A percentile compares a stretch with the other conserved stretches of the same genome.
phyloP scores from a whole-genome alignment of 179 eudicot species.

The Corrigiola litoralis region DNA sequence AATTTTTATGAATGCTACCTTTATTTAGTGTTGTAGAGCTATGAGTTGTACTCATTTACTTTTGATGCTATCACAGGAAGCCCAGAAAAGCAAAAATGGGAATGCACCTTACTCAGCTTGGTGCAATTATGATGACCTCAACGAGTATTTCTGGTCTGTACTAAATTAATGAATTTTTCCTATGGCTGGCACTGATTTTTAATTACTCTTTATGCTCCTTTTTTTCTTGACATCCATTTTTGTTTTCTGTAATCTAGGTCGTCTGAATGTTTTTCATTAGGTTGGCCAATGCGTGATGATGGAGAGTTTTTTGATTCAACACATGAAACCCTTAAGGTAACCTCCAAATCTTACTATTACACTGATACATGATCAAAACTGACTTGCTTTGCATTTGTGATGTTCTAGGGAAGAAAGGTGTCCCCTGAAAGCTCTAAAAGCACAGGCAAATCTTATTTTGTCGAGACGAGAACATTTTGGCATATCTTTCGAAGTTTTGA shows the following conservation, averaged over 20 bases:
- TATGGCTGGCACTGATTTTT: slow-evolving; percentile 1
- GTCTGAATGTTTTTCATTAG: slow-evolving; percentile 75
- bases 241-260: too few relatives aligned
- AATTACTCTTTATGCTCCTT: too few relatives aligned
- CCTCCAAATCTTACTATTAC: neutral
- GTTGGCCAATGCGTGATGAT: slow-evolving; percentile 99
- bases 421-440: slow-evolving; percentile 31
- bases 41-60: slow-evolving; percentile 9
- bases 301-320: slow-evolving; percentile 87
- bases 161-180: neutral
- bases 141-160: slow-evolving; percentile 90
- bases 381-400: slow-evolving; percentile 17
- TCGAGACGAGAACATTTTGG: slow-evolving; percentile 89
- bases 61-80: slow-evolving; percentile 59
- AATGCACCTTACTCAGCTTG: slow-evolving; percentile 83
- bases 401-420: slow-evolving; percentile 55
- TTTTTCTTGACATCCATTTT: too few relatives aligned
- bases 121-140: slow-evolving; percentile 97
- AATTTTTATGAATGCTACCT: slow-evolving; percentile 3
- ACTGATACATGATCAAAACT: slow-evolving; percentile 7
- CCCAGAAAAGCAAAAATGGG: slow-evolving; percentile 78
- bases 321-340: slow-evolving; percentile 49
- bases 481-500: slow-evolving; percentile 93
- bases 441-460: slow-evolving; percentile 75
- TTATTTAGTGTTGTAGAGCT: neutral